These are phyloP conservation scores for Annulohypoxylon truncatum DNA, from an alignment of 2,329 filamentous ascomycete genomes.

Conservation along the genomic window DNA sequence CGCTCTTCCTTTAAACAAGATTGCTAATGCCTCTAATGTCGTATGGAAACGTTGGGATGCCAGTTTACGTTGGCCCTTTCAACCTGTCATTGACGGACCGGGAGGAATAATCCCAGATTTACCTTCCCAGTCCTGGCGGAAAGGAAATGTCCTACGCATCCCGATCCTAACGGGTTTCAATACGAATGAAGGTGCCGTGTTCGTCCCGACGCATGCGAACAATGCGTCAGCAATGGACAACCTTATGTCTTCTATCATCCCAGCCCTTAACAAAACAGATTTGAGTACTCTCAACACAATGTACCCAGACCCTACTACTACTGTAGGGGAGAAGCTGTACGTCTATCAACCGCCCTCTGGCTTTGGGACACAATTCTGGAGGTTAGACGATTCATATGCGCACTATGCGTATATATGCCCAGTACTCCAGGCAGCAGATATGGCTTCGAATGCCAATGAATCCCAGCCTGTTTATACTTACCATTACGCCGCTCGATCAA, in stretches of 20 bases:
- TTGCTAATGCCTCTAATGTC: constrained; percentile 56
- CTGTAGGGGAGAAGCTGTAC: constrained; percentile 55
- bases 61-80: constrained; percentile 71
- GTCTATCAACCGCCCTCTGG: constrained; percentile 50
- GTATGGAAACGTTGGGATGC: constrained; percentile 59
- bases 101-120: constrained; percentile 65
- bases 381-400: constrained; percentile 70
- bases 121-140: constrained; percentile 70
- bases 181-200: constrained; percentile 74
- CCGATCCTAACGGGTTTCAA: constrained; percentile 78
- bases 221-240: constrained; percentile 63
- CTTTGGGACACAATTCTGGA: constrained; percentile 66
- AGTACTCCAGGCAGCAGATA: constrained; percentile 68
- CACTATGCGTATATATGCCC: constrained; percentile 75
- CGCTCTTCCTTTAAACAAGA: constrained; percentile 52
- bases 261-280: constrained; percentile 63
- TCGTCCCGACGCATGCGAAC: constrained; percentile 65
- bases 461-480: constrained; percentile 63
- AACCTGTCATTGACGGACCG: constrained; percentile 72
- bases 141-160: constrained; percentile 64
- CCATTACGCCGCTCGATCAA: constrained; percentile 65
- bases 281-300: constrained; percentile 65
- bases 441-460: constrained; percentile 49
- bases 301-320: constrained; percentile 69
- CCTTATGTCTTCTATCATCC: constrained; percentile 73